Evolutionary conservation across 495 filamentous ascomycete species (phyloP).

Genomic region (Neurospora tetraspora): DNA sequence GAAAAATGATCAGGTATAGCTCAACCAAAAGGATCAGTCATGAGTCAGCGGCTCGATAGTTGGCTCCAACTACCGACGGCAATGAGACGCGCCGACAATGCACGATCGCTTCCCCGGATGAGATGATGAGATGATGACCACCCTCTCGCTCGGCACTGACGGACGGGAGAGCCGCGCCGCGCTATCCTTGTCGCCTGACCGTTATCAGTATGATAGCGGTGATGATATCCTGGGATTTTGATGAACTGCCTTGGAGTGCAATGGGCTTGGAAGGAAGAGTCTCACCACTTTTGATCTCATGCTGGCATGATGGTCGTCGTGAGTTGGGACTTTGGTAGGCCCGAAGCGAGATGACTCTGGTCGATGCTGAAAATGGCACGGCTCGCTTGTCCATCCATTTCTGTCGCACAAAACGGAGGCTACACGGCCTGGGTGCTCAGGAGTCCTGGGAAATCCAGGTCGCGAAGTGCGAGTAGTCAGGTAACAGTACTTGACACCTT

Average conservation of each 20-base stretch:
- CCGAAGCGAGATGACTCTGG: not conserved
- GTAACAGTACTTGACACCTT: too few species aligned
- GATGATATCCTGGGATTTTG: not conserved
- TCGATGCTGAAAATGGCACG: not conserved
- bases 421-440: not conserved
- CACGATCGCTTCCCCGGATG: not conserved
- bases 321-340: not conserved
- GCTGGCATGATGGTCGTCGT: not conserved
- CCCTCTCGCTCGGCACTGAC: not conserved
- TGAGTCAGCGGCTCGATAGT: not conserved
- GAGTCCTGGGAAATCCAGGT: not conserved
- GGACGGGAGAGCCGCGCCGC: not conserved
- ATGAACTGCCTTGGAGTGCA: not conserved
- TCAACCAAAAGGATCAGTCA: too few species aligned
- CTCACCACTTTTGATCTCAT: not conserved
- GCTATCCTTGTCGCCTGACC: not conserved
- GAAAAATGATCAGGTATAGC: too few species aligned
- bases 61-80: not conserved
- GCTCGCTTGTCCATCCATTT: too few species aligned
- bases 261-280: not conserved
- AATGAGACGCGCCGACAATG: not conserved
- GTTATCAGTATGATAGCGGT: not conserved
- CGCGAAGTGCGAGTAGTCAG: not conserved
- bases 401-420: not conserved
- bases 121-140: not conserved